Evolutionary conservation across 106 monocot species (phyloP).

Genomic region (Dendrobium huoshanense): DNA sequence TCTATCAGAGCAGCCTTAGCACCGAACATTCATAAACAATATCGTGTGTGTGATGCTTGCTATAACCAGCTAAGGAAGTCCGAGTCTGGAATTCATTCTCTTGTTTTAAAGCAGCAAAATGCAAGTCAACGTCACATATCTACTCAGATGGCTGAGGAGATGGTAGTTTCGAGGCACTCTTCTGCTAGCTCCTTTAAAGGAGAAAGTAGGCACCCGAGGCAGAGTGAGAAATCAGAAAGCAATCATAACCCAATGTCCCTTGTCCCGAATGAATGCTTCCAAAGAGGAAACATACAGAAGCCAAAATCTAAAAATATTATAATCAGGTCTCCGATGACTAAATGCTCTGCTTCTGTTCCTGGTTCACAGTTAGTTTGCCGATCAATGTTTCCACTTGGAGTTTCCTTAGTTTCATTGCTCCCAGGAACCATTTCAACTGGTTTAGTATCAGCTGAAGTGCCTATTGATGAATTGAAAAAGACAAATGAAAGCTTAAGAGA

Average conservation of each 20-base stretch:
- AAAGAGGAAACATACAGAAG: constrained; percentile 13
- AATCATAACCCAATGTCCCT: constrained; percentile 9
- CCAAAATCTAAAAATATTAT: constrained; percentile 14
- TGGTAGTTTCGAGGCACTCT: constrained; percentile 24
- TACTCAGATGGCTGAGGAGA: constrained; percentile 27
- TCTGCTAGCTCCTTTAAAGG: constrained; percentile 34
- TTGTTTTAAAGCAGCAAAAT: constrained; percentile 18
- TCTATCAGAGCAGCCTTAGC: constrained; percentile 42
- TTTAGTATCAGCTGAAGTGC: constrained; percentile 13
- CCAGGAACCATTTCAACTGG: constrained; percentile 13
- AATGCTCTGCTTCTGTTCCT: constrained; percentile 34
- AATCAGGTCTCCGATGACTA: constrained; percentile 29
- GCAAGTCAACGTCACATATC: constrained; percentile 17
- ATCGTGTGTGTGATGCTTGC: constrained; percentile 49
- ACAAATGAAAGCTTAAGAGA: constrained; percentile 27
- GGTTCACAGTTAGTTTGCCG: constrained; percentile 32
- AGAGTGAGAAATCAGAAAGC: constrained; percentile 15
- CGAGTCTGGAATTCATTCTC: constrained; percentile 16
- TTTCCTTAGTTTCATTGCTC: constrained; percentile 32
- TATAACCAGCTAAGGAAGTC: constrained; percentile 33
- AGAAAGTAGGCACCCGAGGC: constrained; percentile 23
- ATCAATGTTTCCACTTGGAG: constrained; percentile 44
- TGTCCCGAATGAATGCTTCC: neutral
- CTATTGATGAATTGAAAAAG: constrained; percentile 31
- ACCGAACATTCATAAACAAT: constrained; percentile 31